Base-by-base conservation (phyloP, 306 rosid species). In the Corylus avellana region DNA sequence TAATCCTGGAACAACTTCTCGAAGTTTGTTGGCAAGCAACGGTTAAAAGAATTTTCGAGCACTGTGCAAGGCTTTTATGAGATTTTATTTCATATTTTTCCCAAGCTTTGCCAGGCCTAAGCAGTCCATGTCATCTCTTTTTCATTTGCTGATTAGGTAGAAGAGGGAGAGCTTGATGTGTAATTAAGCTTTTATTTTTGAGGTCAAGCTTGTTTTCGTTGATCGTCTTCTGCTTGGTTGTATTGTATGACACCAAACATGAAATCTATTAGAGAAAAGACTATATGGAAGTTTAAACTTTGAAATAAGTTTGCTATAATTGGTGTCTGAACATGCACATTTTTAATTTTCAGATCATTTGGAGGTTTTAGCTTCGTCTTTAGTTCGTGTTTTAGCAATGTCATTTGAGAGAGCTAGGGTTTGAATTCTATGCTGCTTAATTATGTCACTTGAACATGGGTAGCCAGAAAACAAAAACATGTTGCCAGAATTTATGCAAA, bases 111-210 rank as follows among this genome's bases (percentile, higher is more conserved):
- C 20, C 35, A 42, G 72, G 42, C 29, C 72, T 39, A n/a, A 67
- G 27, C 50, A 42, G 44, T 67, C 7, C 35, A 0, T 16, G 48
- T 64, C 32, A 39, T 81, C 27, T 20, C 70, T 56, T 74, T 50
- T 70, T 64, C 20, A 18, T 79, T 32, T 29, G 27, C 58, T 74
- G 63, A 77, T 70, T 79, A 37, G 81, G 73, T 69, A 51, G 73
- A 78, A 17, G 61, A 57, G 72, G 66, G 66, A 62, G 73, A 75
- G 85, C 75, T 76, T 84, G 81, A 80, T 85, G 72, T 69, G 77
- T 87, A 74, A 81, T 71, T 73, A 64, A 74, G 68, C 79, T 2
- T 4, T 5, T 42, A 5, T 42, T 70, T 84, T 61, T 82, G 71
- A 56, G 78, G 47, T 83, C 74, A 20, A 83, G 85, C 71, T 37